phyloP scores from a whole-genome alignment of 768 basidiomycete genomes.

The Phaffia tasmanica region DNA sequence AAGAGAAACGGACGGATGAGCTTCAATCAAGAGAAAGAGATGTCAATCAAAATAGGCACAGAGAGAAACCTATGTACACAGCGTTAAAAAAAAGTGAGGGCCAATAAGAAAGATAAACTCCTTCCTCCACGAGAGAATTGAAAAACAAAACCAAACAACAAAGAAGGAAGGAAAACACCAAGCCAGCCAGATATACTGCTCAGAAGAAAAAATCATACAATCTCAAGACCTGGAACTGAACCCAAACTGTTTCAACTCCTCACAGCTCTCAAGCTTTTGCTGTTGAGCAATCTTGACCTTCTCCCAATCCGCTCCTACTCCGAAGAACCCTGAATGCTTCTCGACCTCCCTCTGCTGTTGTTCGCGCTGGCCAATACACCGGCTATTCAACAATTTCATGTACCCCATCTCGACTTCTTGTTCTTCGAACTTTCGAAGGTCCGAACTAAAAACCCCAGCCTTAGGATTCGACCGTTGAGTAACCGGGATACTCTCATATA shows the following conservation, averaged over 20 bases:
- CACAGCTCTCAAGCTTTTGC: constrained; percentile 68
- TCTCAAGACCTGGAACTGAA: too few relatives aligned
- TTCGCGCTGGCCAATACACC: constrained; percentile 62
- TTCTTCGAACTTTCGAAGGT: constrained; percentile 56
- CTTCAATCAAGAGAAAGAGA: too few relatives aligned
- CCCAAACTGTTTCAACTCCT: constrained; percentile 49
- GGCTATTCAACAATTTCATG: constrained; percentile 53
- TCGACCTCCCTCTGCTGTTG: constrained; percentile 60
- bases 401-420: constrained; percentile 61
- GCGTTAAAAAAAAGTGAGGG: too few relatives aligned
- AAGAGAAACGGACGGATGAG: too few relatives aligned
- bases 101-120: too few relatives aligned
- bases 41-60: too few relatives aligned
- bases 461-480: constrained; percentile 28
- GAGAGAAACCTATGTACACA: too few relatives aligned
- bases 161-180: too few relatives aligned
- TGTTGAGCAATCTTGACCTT: constrained; percentile 48
- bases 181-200: too few relatives aligned
- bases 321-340: constrained; percentile 73
- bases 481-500: constrained; percentile 43
- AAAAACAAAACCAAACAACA: too few relatives aligned
- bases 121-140: too few relatives aligned
- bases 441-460: constrained; percentile 34
- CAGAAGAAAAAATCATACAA: too few relatives aligned
- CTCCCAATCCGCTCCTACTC: constrained; percentile 84